phyloP scores from a whole-genome alignment of 2,329 filamentous ascomycete species.

The Claviceps arundinis region DNA sequence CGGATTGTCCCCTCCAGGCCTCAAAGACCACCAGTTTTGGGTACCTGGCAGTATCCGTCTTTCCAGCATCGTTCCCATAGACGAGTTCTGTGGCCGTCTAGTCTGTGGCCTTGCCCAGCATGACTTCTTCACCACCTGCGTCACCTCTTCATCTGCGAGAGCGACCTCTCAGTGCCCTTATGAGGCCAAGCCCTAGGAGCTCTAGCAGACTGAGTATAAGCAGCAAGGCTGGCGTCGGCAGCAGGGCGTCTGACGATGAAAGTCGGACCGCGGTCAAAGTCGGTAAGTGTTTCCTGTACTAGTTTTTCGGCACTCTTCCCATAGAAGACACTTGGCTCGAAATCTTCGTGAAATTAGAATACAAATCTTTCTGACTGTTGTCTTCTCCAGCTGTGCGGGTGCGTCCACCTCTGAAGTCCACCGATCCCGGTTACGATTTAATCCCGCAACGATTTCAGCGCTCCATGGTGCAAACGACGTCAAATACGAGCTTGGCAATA shows the following conservation, averaged over 20 bases:
- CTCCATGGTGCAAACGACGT: conserved; percentile 81
- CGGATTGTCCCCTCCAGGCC: background rate
- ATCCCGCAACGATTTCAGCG: conserved; percentile 92
- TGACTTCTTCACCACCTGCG: conserved; percentile 57
- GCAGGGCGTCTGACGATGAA: conserved; percentile 81
- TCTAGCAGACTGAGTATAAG: conserved; percentile 76
- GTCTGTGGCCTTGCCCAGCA: conserved; percentile 19
- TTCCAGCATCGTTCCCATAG: background rate
- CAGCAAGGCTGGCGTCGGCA: conserved; percentile 63
- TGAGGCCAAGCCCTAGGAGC: conserved; percentile 59
- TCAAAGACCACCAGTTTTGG: background rate
- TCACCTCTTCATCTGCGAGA: conserved; percentile 46
- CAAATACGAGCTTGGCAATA: conserved; percentile 72
- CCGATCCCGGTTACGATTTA: conserved; percentile 85
- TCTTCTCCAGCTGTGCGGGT: conserved; percentile 65
- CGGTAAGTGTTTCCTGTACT: conserved; percentile 43
- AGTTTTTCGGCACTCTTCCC: background rate
- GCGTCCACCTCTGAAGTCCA: conserved; percentile 68
- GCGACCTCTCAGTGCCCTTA: conserved; percentile 70
- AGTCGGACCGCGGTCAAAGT: conserved; percentile 88
- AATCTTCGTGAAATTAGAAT: background rate
- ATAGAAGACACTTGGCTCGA: too few relatives aligned
- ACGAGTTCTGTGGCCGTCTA: background rate
- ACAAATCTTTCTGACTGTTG: background rate
- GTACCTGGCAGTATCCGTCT: background rate